phyloP scores from a whole-genome alignment of 192 early-diverging fungal species.

The Pecoramyces ruminantium region DNA sequence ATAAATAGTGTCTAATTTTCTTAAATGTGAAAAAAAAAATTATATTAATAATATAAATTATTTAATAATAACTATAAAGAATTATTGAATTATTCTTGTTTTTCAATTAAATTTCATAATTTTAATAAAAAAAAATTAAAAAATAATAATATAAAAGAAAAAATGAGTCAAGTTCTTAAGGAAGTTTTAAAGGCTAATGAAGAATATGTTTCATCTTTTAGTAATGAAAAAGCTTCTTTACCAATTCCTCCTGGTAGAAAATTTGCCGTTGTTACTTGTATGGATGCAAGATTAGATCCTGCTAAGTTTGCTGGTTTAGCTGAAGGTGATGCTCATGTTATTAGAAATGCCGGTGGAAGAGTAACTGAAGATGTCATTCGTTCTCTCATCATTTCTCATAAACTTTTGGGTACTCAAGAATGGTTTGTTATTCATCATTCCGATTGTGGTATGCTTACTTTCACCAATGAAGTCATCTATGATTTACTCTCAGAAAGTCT shows the following conservation, averaged over 20 bases:
- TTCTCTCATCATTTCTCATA: conserved; percentile 18
- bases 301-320: conserved; percentile 13
- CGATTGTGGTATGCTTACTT: conserved; percentile 24
- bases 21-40: too few relatives aligned
- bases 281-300: conserved; percentile 21
- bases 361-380: conserved; percentile 14
- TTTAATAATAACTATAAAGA: too few relatives aligned
- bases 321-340: conserved; percentile 23
- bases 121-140: too few relatives aligned
- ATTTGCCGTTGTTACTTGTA: conserved; percentile 16
- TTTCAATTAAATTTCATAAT: too few relatives aligned
- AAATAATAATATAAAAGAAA: too few relatives aligned
- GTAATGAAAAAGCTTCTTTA: conserved; percentile 10
- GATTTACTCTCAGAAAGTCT: conserved; percentile 9
- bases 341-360: conserved; percentile 20
- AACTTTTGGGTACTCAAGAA: conserved; percentile 17
- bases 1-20: too few relatives aligned
- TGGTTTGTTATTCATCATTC: conserved; percentile 13
- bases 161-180: background rate
- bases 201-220: conserved; percentile 9
- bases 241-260: conserved; percentile 21
- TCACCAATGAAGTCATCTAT: conserved; percentile 11
- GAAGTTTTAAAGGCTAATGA: conserved; percentile 13
- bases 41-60: too few relatives aligned
- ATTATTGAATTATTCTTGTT: too few relatives aligned